A percentile compares a stretch with the other conserved stretches of the same genome.
Conservation (phyloP, 164 flowering plant genomes). For the Piper longum region DNA sequence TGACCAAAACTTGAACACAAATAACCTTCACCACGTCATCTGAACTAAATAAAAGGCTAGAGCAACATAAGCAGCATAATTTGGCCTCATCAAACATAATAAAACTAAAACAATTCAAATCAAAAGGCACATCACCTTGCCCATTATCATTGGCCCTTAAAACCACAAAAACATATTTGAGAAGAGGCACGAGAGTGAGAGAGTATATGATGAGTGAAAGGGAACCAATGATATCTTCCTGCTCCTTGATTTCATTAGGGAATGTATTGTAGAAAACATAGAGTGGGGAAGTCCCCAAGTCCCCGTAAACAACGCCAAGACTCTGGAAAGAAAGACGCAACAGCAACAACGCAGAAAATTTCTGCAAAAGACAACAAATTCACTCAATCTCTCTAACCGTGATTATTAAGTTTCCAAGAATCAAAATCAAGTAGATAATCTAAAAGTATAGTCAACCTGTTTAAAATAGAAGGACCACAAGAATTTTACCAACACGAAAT, state of each 20-base stretch:
- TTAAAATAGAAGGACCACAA: too few relatives aligned
- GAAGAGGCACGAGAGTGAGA: conserved; percentile 71
- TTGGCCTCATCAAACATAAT: background rate
- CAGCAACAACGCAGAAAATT: conserved; percentile 58
- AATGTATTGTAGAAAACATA: conserved; percentile 94
- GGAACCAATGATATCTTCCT: conserved; percentile 82
- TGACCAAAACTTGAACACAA: background rate
- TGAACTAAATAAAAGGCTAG: background rate
- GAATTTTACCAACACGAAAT: too few relatives aligned
- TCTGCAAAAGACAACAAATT: conserved; percentile 27
- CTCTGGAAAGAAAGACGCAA: conserved; percentile 81
- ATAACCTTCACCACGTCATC: background rate
- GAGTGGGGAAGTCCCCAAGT: conserved; percentile 93
- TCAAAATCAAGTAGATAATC: background rate
- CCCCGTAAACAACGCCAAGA: conserved; percentile 94
- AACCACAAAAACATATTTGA: conserved; percentile 80
- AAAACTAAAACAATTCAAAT: background rate
- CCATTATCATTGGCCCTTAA: conserved; percentile 91
- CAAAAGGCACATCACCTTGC: conserved; percentile 40
- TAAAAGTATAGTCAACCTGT: too few relatives aligned
- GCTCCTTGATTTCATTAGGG: conserved; percentile 46
- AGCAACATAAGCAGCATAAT: background rate
- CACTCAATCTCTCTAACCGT: background rate
- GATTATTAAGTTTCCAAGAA: background rate
- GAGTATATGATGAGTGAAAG: conserved; percentile 92